Conservation (phyloP, 2,329 filamentous ascomycete genomes). For the Aaosphaeria arxii region DNA sequence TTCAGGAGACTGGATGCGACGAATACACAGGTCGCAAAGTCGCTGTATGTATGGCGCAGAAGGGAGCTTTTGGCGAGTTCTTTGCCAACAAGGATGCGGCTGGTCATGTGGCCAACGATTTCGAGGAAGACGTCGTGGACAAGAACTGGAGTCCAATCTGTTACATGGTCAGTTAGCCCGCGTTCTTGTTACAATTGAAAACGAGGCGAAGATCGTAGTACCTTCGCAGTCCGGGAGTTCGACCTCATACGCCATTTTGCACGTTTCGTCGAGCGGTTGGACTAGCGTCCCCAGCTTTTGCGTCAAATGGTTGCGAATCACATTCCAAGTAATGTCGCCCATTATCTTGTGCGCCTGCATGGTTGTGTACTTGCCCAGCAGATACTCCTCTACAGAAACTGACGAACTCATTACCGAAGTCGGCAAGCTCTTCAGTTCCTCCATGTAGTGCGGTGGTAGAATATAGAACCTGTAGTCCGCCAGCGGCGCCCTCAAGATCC, state of each 20-base stretch:
- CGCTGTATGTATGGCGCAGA: conserved; percentile 1
- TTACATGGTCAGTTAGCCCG: not conserved
- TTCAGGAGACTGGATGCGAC: conserved; percentile 2
- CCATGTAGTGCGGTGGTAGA: conserved; percentile 18
- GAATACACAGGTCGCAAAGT: conserved; percentile 6
- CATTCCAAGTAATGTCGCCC: conserved; percentile 2
- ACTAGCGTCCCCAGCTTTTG: conserved; percentile 2
- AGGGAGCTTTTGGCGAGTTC: conserved; percentile 1
- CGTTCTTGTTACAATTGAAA: too few species aligned
- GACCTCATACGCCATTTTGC: not conserved
- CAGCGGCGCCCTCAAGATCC: conserved; percentile 1
- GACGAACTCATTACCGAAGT: conserved; percentile 12
- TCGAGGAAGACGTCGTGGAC: conserved; percentile 2
- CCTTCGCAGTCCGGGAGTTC: conserved; percentile 2
- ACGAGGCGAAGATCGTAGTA: not conserved
- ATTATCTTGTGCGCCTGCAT: not conserved
- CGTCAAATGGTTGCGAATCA: conserved; percentile 3
- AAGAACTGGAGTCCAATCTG: conserved; percentile 3
- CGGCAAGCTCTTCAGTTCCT: conserved; percentile 17
- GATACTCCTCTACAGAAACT: conserved; percentile 6
- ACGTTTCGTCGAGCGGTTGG: not conserved
- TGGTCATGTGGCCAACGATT: conserved; percentile 3
- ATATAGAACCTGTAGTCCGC: conserved; percentile 13
- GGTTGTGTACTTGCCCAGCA: conserved; percentile 2
- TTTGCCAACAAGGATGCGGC: conserved; percentile 3